Evolutionary conservation across 495 filamentous ascomycete genomes (phyloP), one percentile per base, ranked within the genome.

Genomic region (Trichoderma gamsii): DNA sequence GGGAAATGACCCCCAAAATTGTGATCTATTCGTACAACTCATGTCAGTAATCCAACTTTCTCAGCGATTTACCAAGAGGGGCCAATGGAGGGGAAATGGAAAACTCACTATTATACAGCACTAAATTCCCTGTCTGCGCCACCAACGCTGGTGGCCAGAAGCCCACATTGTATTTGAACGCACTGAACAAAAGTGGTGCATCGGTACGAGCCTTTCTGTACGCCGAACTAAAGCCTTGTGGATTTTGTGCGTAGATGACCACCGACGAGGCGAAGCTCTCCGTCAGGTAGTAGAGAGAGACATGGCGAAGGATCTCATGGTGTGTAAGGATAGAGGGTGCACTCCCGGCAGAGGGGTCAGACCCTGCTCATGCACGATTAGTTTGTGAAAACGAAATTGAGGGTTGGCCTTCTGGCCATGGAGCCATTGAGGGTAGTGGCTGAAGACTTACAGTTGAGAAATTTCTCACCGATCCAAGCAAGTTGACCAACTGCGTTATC

Each of bases 381-480:
- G 18, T 66, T 21, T 35, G 35, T 41, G 12, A 64, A 56, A 41
- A 70, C 66, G 67, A 59, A 3, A 64, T 21, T 29, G 66, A 65
- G 63, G 67, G 70, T n/a, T n/a, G n/a, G n/a, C n/a, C n/a, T n/a
- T n/a, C n/a, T n/a, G n/a, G n/a, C n/a, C n/a, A n/a, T n/a, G n/a
- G n/a, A n/a, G n/a, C n/a, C n/a, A n/a, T n/a, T n/a, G n/a, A n/a
- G n/a, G n/a, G n/a, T n/a, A n/a, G n/a, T n/a, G 69, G 52, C n/a
- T 5, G n/a, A 18, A 61, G 16, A 27, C 52, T 61, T 18, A 61
- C 74, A 73, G 4, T 67, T 67, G 25, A 71, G 73, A 13, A 72
- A 77, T 66, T 79, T 79, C 68, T 79, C 77, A 0, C 77, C 74
- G 3, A 78, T 70, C 79, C 79, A 81, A 2, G 69, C 72, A 0